These are phyloP conservation scores for Achaetomiella virescens DNA, from an alignment of 495 filamentous ascomycete species.

Conservation along the genomic window DNA sequence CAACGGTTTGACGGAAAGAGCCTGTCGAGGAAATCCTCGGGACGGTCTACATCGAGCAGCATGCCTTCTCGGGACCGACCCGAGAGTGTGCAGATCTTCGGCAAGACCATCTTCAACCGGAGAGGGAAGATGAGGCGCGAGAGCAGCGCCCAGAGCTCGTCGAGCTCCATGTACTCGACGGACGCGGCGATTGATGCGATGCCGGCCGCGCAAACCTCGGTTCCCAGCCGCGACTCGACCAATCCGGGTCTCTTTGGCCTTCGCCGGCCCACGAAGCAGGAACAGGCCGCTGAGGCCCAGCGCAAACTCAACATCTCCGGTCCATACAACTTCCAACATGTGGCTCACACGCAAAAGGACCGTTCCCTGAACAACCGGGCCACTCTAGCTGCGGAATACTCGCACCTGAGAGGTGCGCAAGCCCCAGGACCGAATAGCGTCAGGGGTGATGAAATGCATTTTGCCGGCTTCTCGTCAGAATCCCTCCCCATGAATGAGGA, in stretches of 20 bases:
- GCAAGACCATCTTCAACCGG: slow-evolving; percentile 47
- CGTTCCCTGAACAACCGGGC: slow-evolving; percentile 55
- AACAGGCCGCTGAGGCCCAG: slow-evolving; percentile 23
- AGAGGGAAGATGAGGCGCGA: slow-evolving; percentile 38
- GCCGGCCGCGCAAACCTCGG: slow-evolving; percentile 16
- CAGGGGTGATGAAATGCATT: slow-evolving; percentile 58
- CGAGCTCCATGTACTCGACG: slow-evolving; percentile 36
- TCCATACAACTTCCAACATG: slow-evolving; percentile 84
- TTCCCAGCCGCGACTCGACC: slow-evolving; percentile 32
- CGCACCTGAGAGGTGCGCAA: slow-evolving; percentile 62
- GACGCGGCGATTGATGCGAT: slow-evolving; percentile 27
- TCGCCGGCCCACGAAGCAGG: slow-evolving; percentile 33
- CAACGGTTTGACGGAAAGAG: slow-evolving; percentile 32
- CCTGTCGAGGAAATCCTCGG: slow-evolving; percentile 47
- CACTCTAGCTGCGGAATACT: slow-evolving; percentile 62
- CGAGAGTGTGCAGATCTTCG: slow-evolving; percentile 50
- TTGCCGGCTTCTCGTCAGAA: slow-evolving; percentile 56
- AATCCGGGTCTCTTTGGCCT: slow-evolving; percentile 40
- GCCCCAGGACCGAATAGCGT: slow-evolving; percentile 57
- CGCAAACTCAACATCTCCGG: slow-evolving; percentile 59
- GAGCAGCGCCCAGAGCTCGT: slow-evolving; percentile 35
- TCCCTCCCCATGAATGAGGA: slow-evolving; percentile 32
- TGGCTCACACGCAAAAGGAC: slow-evolving; percentile 66
- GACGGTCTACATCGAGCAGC: slow-evolving; percentile 38
- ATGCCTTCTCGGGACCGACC: slow-evolving; percentile 44